Percentiles rank a stretch among this genome's conserved stretches.
phyloP scores from a whole-genome alignment of 2,329 filamentous ascomycete genomes.

The Epichloe festucae region DNA sequence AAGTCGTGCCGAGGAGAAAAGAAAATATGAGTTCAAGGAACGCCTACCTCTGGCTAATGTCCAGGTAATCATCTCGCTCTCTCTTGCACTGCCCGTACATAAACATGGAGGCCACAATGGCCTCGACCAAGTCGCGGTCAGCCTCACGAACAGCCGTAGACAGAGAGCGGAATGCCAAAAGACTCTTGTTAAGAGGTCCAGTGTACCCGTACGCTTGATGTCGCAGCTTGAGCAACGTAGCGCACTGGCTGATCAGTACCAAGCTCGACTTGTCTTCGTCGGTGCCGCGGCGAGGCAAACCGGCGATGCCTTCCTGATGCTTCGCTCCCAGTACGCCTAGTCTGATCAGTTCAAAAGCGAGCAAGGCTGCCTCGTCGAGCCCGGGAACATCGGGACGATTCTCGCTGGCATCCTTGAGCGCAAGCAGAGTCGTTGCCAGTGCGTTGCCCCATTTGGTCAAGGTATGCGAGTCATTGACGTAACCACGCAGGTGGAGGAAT shows the following conservation, averaged over 20 bases:
- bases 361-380: constrained; percentile 64
- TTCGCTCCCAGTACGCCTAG: constrained; percentile 65
- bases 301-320: constrained; percentile 42
- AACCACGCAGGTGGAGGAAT: constrained; percentile 79
- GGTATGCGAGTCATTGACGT: constrained; percentile 65
- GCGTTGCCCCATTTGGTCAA: constrained; percentile 77
- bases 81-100: constrained; percentile 68
- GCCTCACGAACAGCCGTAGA: constrained; percentile 66
- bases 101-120: constrained; percentile 67
- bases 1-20: not conserved
- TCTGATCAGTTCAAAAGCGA: constrained; percentile 76
- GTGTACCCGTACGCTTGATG: constrained; percentile 87
- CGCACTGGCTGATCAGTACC: constrained; percentile 73
- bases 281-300: constrained; percentile 40
- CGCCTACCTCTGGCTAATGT: constrained; percentile 59
- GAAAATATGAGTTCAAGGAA: not conserved
- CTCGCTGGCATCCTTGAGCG: constrained; percentile 41
- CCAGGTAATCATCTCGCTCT: constrained; percentile 50
- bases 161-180: constrained; percentile 76
- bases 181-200: constrained; percentile 79
- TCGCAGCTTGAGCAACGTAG: constrained; percentile 67
- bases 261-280: constrained; percentile 68
- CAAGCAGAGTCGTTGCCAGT: constrained; percentile 54
- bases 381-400: constrained; percentile 29
- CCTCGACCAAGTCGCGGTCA: constrained; percentile 73